Percentiles rank a stretch among this genome's conserved stretches.
Conservation (phyloP, 192 early-diverging fungal genomes). For the Coemansia sp. region DNA sequence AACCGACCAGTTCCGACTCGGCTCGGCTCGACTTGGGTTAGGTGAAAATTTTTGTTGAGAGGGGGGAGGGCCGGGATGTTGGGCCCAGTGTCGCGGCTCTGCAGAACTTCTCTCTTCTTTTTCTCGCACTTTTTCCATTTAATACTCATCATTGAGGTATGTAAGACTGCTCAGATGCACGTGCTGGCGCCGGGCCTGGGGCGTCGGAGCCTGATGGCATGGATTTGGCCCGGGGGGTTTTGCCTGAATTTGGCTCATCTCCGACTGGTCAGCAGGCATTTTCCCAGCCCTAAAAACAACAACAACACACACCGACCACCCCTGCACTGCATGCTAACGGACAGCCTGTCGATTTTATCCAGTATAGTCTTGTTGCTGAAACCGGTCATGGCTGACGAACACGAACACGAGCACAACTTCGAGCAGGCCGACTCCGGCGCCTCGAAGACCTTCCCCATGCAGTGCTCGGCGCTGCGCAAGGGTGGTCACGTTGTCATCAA, state of each 20-base stretch:
- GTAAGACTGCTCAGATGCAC: too few relatives aligned
- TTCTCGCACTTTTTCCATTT: neutral
- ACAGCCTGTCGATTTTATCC: too few relatives aligned
- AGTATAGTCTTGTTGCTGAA: neutral
- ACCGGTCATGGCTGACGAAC: constrained; percentile 9
- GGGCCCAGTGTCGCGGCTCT: too few relatives aligned
- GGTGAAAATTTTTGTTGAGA: constrained; percentile 6
- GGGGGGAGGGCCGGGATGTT: neutral
- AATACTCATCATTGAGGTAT: neutral
- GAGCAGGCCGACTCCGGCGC: constrained; percentile 46
- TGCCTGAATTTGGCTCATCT: too few relatives aligned
- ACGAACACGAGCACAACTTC: constrained; percentile 15
- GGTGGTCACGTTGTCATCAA: constrained; percentile 97
- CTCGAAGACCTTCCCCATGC: constrained; percentile 93
- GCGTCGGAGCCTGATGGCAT: too few relatives aligned
- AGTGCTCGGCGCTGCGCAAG: constrained; percentile 99
- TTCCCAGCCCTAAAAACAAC: too few relatives aligned
- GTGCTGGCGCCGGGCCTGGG: too few relatives aligned
- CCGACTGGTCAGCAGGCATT: too few relatives aligned
- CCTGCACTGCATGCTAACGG: too few relatives aligned
- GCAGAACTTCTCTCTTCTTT: too few relatives aligned
- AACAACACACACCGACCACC: too few relatives aligned
- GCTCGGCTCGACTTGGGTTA: constrained; percentile 6
- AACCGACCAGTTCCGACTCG: neutral
- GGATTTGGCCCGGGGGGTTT: too few relatives aligned